These are phyloP conservation scores for Heritiera littoralis DNA, from an alignment of 345 rosid species.

Conservation along the genomic window DNA sequence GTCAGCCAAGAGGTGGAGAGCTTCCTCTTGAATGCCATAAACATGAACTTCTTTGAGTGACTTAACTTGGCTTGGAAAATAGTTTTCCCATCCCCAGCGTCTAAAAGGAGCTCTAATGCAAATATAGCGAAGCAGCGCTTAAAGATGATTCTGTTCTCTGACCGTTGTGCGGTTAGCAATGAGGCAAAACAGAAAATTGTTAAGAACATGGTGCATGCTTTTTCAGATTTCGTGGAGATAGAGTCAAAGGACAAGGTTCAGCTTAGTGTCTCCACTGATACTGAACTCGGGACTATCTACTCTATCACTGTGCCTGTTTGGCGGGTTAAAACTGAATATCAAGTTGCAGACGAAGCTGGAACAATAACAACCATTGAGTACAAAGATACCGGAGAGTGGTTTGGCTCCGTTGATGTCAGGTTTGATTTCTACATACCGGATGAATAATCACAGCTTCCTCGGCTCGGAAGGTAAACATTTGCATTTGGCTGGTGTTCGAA, in stretches of 20 bases:
- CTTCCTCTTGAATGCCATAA: slow-evolving; percentile 66
- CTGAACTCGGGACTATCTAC: slow-evolving; percentile 83
- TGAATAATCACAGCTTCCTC: slow-evolving; percentile 30
- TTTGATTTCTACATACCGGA: slow-evolving; percentile 90
- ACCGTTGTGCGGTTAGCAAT: slow-evolving; percentile 87
- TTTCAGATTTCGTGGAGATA: slow-evolving; percentile 93
- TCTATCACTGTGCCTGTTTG: slow-evolving; percentile 90
- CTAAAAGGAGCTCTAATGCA: slow-evolving; percentile 82
- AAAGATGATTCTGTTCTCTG: slow-evolving; percentile 96
- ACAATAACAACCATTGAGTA: slow-evolving; percentile 69
- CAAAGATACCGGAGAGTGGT: slow-evolving; percentile 59
- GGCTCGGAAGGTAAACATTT: slow-evolving; percentile 19
- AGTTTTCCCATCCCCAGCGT: slow-evolving; percentile 69
- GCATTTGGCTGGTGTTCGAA: background rate
- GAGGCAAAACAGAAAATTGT: slow-evolving; percentile 89
- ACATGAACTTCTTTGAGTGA: slow-evolving; percentile 82
- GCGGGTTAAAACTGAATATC: slow-evolving; percentile 83
- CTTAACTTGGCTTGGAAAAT: slow-evolving; percentile 89
- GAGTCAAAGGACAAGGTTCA: slow-evolving; percentile 95
- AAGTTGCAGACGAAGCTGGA: slow-evolving; percentile 56
- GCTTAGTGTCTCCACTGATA: slow-evolving; percentile 76
- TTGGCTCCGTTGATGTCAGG: slow-evolving; percentile 82
- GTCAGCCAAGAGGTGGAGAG: slow-evolving; percentile 60
- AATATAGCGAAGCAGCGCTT: slow-evolving; percentile 90
- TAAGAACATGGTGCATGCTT: slow-evolving; percentile 61